Base-by-base conservation (phyloP, 805 yeast species). In the Ogataea minuta region DNA sequence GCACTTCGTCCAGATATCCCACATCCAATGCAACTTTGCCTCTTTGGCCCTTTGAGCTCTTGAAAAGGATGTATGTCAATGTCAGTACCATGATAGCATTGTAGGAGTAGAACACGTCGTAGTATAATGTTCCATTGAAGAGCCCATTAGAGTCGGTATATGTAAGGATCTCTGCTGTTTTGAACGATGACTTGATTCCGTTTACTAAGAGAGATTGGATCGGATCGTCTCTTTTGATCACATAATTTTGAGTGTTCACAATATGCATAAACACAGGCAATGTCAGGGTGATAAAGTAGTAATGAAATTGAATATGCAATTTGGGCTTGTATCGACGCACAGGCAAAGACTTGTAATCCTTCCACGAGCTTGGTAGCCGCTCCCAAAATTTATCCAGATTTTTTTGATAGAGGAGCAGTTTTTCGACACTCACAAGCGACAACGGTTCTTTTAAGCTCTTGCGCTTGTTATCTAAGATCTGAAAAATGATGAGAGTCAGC, bases 91-190 rank as follows among this genome's bases (percentile, higher is more conserved):
- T 60, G 1, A 64, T 62, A 1, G 74, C 67, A 43, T 64, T 63
- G 45, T 72, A 72, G 5, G 67, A 70, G 48, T 63, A 62, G 49
- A 69, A 68, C 26, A 70, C 64, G 44, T 72, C 77, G 25, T 61
- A 59, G 24, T 68, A 66, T n/a, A 69, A 31, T 1, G 72, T 68
- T n/a, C 76, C 76, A 49, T 64, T 66, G 48, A 67, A 59, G 36
- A 67, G 57, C 4, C 68, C 71, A 36, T 63, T 62, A 8, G 58
- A 50, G 23, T 60, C 56, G 0, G 68, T 60, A 28, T 57, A 53
- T 2, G 62, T 55, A 24, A 68, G 54, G 4, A 69, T 47, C 33
- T 68, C 66, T 0, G 74, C 64, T 5, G 70, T 62, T 43, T 53
- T 52, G 13, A 66, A 53, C 0, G 74, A 65, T 1, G 74, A 62